Percentiles rank a stretch among this genome's conserved stretches.
These are phyloP conservation scores for Pholiota conissans DNA, from an alignment of 768 basidiomycete species.

Conservation along the genomic window DNA sequence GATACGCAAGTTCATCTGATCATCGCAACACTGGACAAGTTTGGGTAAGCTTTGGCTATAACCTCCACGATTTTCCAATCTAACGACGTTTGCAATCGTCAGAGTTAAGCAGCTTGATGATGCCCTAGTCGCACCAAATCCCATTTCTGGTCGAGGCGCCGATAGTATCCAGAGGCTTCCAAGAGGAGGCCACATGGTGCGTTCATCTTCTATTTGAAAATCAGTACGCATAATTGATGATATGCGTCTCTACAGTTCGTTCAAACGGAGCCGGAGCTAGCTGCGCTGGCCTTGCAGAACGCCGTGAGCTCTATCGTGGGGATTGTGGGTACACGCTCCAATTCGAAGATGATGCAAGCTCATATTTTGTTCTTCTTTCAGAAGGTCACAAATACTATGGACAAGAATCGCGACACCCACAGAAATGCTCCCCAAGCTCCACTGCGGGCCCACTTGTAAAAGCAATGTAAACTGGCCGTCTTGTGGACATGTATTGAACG, in stretches of 20 bases:
- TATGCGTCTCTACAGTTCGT: background rate
- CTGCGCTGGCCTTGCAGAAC: slow-evolving; percentile 3
- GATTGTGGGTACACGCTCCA: background rate
- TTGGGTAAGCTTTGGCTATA: background rate
- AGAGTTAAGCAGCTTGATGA: slow-evolving; percentile 4
- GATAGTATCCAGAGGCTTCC: slow-evolving; percentile 1
- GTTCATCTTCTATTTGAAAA: background rate
- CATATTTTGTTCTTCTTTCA: background rate
- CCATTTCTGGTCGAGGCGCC: background rate
- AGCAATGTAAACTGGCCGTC: background rate
- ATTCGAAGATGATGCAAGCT: background rate
- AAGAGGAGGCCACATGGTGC: slow-evolving; percentile 8
- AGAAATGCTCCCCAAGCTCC: background rate
- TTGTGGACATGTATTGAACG: background rate
- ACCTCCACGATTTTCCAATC: background rate
- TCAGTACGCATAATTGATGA: background rate
- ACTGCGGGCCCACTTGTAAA: background rate
- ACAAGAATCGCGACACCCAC: background rate
- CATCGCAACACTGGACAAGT: slow-evolving; percentile 5
- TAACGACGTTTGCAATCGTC: background rate
- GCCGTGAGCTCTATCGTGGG: slow-evolving; percentile 6
- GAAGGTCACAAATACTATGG: background rate
- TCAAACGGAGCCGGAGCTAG: slow-evolving; percentile 6
- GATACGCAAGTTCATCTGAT: slow-evolving; percentile 7
- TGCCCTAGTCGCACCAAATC: background rate